Percentiles rank a stretch among this genome's conserved stretches.
Evolutionary conservation across 2,329 filamentous ascomycete genomes (phyloP).

Genomic region (Fusarium domesticum): DNA sequence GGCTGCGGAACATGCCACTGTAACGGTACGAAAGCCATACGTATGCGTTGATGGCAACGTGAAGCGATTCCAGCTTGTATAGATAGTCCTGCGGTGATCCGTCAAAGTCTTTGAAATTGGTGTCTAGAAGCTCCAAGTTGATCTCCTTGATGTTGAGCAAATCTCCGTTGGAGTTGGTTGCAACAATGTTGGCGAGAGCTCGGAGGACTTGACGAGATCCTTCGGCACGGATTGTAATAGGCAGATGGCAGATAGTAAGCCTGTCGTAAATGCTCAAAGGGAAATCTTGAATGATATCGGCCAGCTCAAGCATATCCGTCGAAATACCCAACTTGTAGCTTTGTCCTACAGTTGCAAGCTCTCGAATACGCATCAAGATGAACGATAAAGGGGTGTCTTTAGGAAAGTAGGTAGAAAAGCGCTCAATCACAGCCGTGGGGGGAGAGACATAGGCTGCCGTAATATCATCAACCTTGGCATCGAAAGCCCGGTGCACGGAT

Average conservation of each 20-base stretch:
- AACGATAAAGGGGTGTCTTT: conserved; percentile 77
- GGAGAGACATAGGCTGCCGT: conserved; percentile 71
- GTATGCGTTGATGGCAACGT: conserved; percentile 80
- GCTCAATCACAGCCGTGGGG: conserved; percentile 66
- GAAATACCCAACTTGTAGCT: conserved; percentile 66
- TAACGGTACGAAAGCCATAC: conserved; percentile 93
- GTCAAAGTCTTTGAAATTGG: conserved; percentile 44
- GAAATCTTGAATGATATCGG: conserved; percentile 72
- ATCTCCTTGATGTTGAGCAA: conserved; percentile 70
- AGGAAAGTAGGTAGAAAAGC: conserved; percentile 80
- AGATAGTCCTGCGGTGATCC: conserved; percentile 56
- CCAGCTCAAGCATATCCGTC: conserved; percentile 59
- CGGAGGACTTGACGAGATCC: conserved; percentile 51
- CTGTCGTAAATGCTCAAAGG: conserved; percentile 70
- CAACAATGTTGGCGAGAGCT: conserved; percentile 67
- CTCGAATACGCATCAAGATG: conserved; percentile 71
- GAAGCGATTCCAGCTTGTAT: conserved; percentile 68
- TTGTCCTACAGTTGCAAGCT: conserved; percentile 60
- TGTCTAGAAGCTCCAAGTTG: conserved; percentile 71
- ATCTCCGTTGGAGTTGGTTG: conserved; percentile 61
- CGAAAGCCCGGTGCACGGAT: conserved; percentile 61
- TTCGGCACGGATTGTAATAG: conserved; percentile 55
- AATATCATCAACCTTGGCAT: conserved; percentile 61
- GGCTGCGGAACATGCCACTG: conserved; percentile 71
- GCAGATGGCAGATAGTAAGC: conserved; percentile 71